Evolutionary conservation across 495 filamentous ascomycete species (phyloP).

Genomic region (Lasiosphaeria hispida): DNA sequence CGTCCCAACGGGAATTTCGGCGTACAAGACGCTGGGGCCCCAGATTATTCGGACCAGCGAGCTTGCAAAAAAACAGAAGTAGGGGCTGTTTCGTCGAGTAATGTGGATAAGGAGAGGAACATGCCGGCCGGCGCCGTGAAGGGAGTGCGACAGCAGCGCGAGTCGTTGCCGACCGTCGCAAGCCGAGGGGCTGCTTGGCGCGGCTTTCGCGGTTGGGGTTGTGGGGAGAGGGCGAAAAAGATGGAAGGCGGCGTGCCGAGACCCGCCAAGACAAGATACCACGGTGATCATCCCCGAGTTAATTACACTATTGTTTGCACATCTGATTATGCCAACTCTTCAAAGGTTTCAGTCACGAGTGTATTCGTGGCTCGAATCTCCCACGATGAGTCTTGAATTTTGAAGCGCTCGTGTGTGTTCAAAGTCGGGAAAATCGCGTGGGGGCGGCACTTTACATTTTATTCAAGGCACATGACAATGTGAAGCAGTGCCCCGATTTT

Average conservation of each 20-base stretch:
- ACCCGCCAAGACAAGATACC: slow-evolving; percentile 1
- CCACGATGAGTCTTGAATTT: too few species aligned
- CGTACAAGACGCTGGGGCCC: slow-evolving; percentile 37
- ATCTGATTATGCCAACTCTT: too few species aligned
- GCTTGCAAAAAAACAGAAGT: slow-evolving; percentile 35
- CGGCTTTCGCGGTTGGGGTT: not conserved
- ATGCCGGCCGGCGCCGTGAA: too few species aligned
- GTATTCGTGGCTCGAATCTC: too few species aligned
- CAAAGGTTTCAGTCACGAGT: too few species aligned
- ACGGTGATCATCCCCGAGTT: too few species aligned
- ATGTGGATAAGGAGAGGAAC: not conserved
- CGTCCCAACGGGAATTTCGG: slow-evolving; percentile 55
- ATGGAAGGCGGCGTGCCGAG: not conserved
- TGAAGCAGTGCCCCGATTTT: slow-evolving; percentile 2
- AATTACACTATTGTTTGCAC: too few species aligned
- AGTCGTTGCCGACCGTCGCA: not conserved
- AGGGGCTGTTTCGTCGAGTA: slow-evolving; percentile 13
- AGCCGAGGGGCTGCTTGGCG: not conserved
- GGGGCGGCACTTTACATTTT: too few species aligned
- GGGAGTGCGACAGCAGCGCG: not conserved
- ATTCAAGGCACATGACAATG: slow-evolving; percentile 1
- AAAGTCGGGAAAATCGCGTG: too few species aligned
- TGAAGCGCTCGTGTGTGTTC: too few species aligned
- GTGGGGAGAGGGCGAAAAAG: not conserved
- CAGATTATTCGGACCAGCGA: slow-evolving; percentile 49